Percentiles rank a stretch among this genome's conserved stretches.
Evolutionary conservation across 306 rosid genomes (phyloP).

Genomic region (Begonia masoniana): DNA sequence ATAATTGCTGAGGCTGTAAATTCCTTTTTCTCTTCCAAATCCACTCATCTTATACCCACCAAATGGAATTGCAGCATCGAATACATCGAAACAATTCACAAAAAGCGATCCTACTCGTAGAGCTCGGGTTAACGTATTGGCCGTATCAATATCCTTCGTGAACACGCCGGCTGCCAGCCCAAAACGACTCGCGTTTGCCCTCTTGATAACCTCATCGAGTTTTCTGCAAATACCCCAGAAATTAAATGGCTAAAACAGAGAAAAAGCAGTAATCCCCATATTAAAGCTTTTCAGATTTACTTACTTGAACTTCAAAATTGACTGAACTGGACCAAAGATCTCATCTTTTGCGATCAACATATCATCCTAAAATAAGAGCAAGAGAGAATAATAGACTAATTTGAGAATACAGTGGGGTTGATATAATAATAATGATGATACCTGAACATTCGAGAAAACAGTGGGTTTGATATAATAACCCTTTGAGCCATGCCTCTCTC

Average conservation of each 20-base stretch:
- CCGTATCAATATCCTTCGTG: conserved; percentile 59
- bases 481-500: conserved; percentile 55
- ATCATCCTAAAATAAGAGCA: conserved; percentile 40
- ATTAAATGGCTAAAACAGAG: not conserved
- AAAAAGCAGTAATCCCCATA: too few species aligned
- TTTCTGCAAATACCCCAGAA: conserved; percentile 29
- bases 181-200: conserved; percentile 52
- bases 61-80: conserved; percentile 91
- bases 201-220: conserved; percentile 51
- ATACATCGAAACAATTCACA: conserved; percentile 64
- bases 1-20: conserved; percentile 61
- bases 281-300: conserved; percentile 3
- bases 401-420: conserved; percentile 1
- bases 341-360: conserved; percentile 79
- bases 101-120: conserved; percentile 69
- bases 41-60: conserved; percentile 98
- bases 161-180: conserved; percentile 93
- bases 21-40: conserved; percentile 83
- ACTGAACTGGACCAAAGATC: conserved; percentile 90
- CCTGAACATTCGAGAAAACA: conserved; percentile 80
- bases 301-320: conserved; percentile 77
- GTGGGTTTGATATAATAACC: conserved; percentile 83
- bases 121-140: conserved; percentile 58
- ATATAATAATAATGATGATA: conserved; percentile 7
- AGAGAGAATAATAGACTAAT: conserved; percentile 5